phyloP scores from a whole-genome alignment of 2,329 filamentous ascomycete species.

The Fusarium ambrosium region DNA sequence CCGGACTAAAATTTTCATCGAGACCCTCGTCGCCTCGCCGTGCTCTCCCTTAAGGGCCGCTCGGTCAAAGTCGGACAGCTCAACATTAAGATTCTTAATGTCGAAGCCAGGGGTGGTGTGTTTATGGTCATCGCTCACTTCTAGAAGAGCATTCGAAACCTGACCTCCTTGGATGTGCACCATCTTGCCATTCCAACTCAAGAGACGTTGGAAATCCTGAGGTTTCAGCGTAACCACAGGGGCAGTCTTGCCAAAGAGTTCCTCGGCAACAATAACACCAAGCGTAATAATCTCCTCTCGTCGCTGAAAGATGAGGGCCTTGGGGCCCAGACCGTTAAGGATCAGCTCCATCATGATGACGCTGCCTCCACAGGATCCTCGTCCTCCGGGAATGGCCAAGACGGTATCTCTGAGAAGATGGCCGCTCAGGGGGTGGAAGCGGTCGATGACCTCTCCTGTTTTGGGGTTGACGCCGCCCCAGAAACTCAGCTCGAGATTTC shows the following conservation, averaged over 20 bases:
- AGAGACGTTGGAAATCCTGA: background rate
- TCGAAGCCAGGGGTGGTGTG: background rate
- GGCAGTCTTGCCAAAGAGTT: constrained; percentile 13
- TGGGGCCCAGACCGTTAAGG: constrained; percentile 11
- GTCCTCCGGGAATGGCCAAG: constrained; percentile 21
- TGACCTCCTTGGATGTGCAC: constrained; percentile 10
- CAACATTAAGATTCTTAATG: background rate
- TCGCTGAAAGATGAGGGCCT: constrained; percentile 17
- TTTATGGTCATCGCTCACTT: background rate
- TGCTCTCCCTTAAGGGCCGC: constrained; percentile 20
- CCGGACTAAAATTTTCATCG: constrained; percentile 31
- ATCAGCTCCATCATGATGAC: constrained; percentile 17
- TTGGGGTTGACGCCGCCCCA: constrained; percentile 20
- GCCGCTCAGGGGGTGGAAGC: constrained; percentile 12
- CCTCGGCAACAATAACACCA: constrained; percentile 18
- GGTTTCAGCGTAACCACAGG: constrained; percentile 3
- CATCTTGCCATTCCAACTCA: background rate
- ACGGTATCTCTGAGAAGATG: constrained; percentile 4
- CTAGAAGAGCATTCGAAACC: constrained; percentile 8
- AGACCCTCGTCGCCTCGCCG: constrained; percentile 24
- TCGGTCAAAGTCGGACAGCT: constrained; percentile 23
- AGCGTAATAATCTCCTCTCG: constrained; percentile 23
- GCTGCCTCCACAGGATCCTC: constrained; percentile 25
- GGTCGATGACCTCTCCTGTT: constrained; percentile 27
- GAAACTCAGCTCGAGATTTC: constrained; percentile 20